phyloP scores from a whole-genome alignment of 768 basidiomycete genomes.

The Boletus rubroflammeus region DNA sequence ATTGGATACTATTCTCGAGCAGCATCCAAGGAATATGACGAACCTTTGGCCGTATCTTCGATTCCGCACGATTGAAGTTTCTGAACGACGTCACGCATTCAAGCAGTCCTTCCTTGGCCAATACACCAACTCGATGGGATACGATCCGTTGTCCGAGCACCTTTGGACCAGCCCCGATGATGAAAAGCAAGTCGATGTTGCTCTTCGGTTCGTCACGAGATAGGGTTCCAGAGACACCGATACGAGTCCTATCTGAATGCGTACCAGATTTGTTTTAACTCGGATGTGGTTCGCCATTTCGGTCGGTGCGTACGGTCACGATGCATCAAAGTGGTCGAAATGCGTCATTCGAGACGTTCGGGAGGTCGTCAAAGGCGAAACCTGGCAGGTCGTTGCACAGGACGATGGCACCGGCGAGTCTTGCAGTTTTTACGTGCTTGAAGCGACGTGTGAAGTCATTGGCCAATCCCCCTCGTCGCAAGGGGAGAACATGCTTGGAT shows the following conservation, averaged over 20 bases:
- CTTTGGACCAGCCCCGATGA: conserved; percentile 64
- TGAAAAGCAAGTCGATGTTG: conserved; percentile 52
- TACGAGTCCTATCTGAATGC: conserved; percentile 1
- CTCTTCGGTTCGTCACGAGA: conserved; percentile 45
- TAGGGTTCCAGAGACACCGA: neutral
- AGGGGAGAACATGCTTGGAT: neutral
- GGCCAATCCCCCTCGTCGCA: conserved; percentile 35
- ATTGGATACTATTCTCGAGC: conserved; percentile 36
- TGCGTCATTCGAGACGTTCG: conserved; percentile 44
- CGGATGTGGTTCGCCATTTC: conserved; percentile 63
- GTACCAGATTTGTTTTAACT: conserved; percentile 56
- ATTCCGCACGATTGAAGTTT: conserved; percentile 44
- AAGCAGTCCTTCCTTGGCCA: conserved; percentile 49
- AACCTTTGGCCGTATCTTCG: conserved; percentile 74
- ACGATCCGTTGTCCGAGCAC: conserved; percentile 36
- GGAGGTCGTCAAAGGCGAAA: conserved; percentile 51
- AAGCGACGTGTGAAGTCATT: conserved; percentile 71
- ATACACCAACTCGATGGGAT: conserved; percentile 26
- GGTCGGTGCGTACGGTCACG: conserved; percentile 38
- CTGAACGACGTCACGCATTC: conserved; percentile 38
- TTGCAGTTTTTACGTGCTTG: conserved; percentile 51
- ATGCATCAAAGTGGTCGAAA: conserved; percentile 32
- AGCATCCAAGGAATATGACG: conserved; percentile 43
- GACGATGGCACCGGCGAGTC: conserved; percentile 24
- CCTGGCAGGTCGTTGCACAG: conserved; percentile 53